A percentile compares a stretch with the other conserved stretches of the same genome.
Evolutionary conservation across 2,329 filamentous ascomycete species (phyloP).

Genomic region (Claviceps pusilla): DNA sequence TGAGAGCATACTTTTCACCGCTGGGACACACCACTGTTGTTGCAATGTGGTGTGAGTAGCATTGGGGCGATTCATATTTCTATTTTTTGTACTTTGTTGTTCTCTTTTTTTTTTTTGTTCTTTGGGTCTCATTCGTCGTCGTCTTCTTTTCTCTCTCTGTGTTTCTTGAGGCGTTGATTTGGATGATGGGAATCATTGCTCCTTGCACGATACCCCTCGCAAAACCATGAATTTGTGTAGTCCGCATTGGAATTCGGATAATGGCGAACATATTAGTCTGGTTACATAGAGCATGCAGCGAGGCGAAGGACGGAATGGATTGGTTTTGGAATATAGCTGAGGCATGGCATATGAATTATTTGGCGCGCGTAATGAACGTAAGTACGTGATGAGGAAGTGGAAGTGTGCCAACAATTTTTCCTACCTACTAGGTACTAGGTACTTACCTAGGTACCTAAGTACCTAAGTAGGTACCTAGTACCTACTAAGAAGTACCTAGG

Average conservation of each 20-base stretch:
- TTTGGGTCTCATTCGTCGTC: neutral
- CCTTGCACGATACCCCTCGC: slow-evolving; percentile 8
- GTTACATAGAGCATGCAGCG: neutral
- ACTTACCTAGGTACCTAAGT: too few relatives aligned
- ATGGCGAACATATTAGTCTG: neutral
- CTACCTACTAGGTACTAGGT: too few relatives aligned
- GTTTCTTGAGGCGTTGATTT: slow-evolving; percentile 3
- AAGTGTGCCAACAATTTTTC: too few relatives aligned
- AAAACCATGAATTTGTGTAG: neutral
- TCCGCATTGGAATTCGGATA: neutral
- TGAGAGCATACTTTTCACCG: too few relatives aligned
- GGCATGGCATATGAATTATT: neutral
- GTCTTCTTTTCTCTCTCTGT: too few relatives aligned
- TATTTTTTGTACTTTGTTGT: neutral
- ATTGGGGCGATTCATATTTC: neutral
- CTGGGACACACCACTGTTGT: neutral
- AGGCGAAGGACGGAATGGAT: neutral
- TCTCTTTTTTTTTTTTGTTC: neutral
- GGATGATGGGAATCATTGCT: slow-evolving; percentile 8
- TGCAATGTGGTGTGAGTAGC: neutral
- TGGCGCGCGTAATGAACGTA: neutral
- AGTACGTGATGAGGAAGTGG: too few relatives aligned
- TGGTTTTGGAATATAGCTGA: too few relatives aligned
- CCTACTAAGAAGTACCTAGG: too few relatives aligned
- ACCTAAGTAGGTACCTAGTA: too few relatives aligned